Evolutionary conservation across 2,329 filamentous ascomycete genomes (phyloP).

Genomic region (Ophiosphaerella narmari): DNA sequence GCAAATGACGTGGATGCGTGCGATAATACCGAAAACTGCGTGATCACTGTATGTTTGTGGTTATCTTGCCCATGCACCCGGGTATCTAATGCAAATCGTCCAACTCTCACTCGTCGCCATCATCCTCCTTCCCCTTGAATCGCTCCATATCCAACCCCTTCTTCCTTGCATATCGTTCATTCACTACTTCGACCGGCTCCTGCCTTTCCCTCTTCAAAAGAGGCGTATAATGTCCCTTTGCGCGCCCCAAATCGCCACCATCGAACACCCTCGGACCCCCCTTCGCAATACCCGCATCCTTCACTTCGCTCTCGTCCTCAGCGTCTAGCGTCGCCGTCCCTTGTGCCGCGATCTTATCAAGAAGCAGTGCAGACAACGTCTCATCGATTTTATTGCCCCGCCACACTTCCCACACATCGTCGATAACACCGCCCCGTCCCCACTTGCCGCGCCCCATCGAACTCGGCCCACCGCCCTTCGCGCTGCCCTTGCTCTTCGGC

Average conservation of each 20-base stretch:
- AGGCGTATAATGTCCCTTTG: slow-evolving; percentile 63
- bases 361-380: slow-evolving; percentile 73
- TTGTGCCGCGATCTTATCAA: slow-evolving; percentile 63
- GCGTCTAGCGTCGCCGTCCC: slow-evolving; percentile 37
- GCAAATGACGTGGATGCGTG: too few relatives aligned
- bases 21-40: too few relatives aligned
- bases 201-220: slow-evolving; percentile 61
- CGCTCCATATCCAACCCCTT: slow-evolving; percentile 49
- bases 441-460: slow-evolving; percentile 36
- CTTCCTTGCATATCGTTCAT: slow-evolving; percentile 61
- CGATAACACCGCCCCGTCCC: slow-evolving; percentile 42
- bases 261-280: slow-evolving; percentile 60
- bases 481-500: slow-evolving; percentile 46
- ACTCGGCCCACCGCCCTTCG: slow-evolving; percentile 17
- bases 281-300: slow-evolving; percentile 24
- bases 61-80: background rate
- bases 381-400: slow-evolving; percentile 87
- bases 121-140: slow-evolving; percentile 23
- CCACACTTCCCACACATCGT: slow-evolving; percentile 81
- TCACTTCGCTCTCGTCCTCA: slow-evolving; percentile 11
- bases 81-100: background rate
- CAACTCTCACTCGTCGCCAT: slow-evolving; percentile 34
- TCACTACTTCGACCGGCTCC: slow-evolving; percentile 65
- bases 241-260: slow-evolving; percentile 59
- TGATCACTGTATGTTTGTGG: too few relatives aligned